Base-by-base conservation (phyloP, 768 basidiomycete genomes). In the Amanita rubescens region DNA sequence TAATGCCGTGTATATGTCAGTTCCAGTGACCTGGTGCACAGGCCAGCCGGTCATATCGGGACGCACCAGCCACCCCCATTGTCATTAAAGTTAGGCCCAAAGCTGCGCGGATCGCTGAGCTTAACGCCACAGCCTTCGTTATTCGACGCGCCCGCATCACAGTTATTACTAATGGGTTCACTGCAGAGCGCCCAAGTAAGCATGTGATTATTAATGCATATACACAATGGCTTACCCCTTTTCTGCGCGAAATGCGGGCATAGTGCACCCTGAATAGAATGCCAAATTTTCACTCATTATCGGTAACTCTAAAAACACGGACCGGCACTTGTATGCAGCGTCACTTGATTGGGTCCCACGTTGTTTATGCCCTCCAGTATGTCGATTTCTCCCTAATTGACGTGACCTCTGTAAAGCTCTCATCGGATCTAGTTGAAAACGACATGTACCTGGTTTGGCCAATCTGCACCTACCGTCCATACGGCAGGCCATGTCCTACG, bases 41-140 rank as follows among this genome's bases (percentile, higher is more conserved):
- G 1, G 38, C 38, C 22, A 17, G 14, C 9, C 25, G 20, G 35
- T 11, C 15, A 24, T 35, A 14, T 35, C 19, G 5, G 12, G n/a
- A 34, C 72, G 35, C 63, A 84, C 80, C 78, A 84, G 57, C 84
- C 84, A 19, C 84, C 85, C 5, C 83, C 82, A 37, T 72, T 71
- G 37, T 49, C 55, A 61, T 87, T 85, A 67, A 87, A 81, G 1
- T 62, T 61, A 2, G 81, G 75, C 0, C 84, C 84, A 59, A 74
- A 85, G 60, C 75, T 82, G 56, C 72, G 65, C 1, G 67, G 25
- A 41, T 75, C 71, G 34, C 60, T 62, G 7, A 69, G 59, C 27
- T 67, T 61, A 15, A 85, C 82, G 9, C 79, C 78, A 58, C 84
- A 85, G 0, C 82, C 83, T 55, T 85, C 84, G 44, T 71, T 69